Percentiles rank a stretch among this genome's conserved stretches.
These are phyloP conservation scores for carrot (Daucus carota) DNA, from an alignment of 129 eudicot genomes.

Conservation along the genomic window DNA sequence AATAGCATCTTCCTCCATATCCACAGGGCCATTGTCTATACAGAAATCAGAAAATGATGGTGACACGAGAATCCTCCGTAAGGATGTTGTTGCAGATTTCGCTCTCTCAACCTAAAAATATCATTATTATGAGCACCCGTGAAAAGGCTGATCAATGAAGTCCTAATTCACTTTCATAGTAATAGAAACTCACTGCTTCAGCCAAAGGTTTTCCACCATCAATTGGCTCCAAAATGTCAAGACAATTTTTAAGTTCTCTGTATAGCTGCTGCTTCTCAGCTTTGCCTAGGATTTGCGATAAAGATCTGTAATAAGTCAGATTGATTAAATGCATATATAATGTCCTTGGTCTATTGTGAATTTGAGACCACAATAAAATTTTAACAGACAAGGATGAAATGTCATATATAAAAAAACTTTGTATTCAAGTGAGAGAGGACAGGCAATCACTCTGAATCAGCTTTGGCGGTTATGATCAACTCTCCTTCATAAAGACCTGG, in stretches of 20 bases:
- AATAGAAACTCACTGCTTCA: conserved; percentile 64
- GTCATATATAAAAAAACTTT: conserved; percentile 21
- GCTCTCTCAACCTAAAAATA: conserved; percentile 63
- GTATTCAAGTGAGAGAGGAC: conserved; percentile 40
- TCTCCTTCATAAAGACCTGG: conserved; percentile 96
- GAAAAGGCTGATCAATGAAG: not conserved
- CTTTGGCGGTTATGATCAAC: conserved; percentile 67
- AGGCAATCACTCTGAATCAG: conserved; percentile 81
- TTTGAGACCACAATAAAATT: not conserved
- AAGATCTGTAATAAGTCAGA: conserved; percentile 48
- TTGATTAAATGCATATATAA: conserved; percentile 15
- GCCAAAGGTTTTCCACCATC: conserved; percentile 61
- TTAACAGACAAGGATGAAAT: conserved; percentile 10
- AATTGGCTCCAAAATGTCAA: conserved; percentile 68
- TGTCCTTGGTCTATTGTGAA: conserved; percentile 10
- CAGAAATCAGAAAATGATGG: conserved; percentile 72
- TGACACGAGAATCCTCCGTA: conserved; percentile 67
- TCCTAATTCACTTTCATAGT: conserved; percentile 1
- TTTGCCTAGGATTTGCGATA: conserved; percentile 47
- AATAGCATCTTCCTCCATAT: conserved; percentile 90
- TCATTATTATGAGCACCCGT: conserved; percentile 10
- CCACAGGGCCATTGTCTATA: conserved; percentile 59
- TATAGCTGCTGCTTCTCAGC: conserved; percentile 73
- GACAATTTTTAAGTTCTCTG: conserved; percentile 66
- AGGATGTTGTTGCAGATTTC: conserved; percentile 67